These are phyloP conservation scores for Penicillium sp. DNA, from an alignment of 2,329 filamentous ascomycete genomes.

Conservation along the genomic window DNA sequence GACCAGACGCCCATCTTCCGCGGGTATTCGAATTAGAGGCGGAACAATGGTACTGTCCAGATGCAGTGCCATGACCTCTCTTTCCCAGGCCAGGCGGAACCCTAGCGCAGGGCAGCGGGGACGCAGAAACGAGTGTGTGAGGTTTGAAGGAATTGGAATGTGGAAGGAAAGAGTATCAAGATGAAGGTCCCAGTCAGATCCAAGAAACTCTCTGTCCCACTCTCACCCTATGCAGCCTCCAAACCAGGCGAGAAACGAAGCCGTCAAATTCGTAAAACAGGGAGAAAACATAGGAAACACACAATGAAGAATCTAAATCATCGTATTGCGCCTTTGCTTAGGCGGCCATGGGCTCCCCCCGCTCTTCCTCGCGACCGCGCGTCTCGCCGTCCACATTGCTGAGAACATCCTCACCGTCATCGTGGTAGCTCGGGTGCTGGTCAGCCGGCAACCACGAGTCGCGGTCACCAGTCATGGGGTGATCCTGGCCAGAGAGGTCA, in stretches of 20 bases:
- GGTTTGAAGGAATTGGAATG: background rate
- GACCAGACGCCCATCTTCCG: background rate
- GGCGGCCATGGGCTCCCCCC: slow-evolving; percentile 34
- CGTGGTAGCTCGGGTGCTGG: slow-evolving; percentile 51
- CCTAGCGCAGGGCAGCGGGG: background rate
- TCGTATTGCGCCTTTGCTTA: slow-evolving; percentile 10
- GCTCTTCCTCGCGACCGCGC: slow-evolving; percentile 41
- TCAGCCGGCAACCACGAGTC: slow-evolving; percentile 78
- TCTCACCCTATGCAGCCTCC: background rate
- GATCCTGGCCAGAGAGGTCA: slow-evolving; percentile 82
- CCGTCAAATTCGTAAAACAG: slow-evolving; percentile 18
- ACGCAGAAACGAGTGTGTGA: slow-evolving; percentile 1
- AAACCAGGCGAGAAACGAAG: slow-evolving; percentile 1
- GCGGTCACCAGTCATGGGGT: slow-evolving; percentile 74
- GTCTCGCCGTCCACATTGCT: slow-evolving; percentile 37
- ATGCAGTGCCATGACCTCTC: background rate
- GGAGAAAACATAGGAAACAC: background rate
- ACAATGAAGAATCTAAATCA: background rate
- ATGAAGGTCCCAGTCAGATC: background rate
- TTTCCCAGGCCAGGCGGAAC: background rate
- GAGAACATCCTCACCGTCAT: slow-evolving; percentile 45
- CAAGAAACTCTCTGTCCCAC: no score
- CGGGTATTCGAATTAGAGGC: background rate
- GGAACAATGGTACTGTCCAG: slow-evolving; percentile 1
- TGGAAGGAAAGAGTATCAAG: background rate